Conservation (phyloP, 768 basidiomycete genomes). For the Coprinopsis cinerea region DNA sequence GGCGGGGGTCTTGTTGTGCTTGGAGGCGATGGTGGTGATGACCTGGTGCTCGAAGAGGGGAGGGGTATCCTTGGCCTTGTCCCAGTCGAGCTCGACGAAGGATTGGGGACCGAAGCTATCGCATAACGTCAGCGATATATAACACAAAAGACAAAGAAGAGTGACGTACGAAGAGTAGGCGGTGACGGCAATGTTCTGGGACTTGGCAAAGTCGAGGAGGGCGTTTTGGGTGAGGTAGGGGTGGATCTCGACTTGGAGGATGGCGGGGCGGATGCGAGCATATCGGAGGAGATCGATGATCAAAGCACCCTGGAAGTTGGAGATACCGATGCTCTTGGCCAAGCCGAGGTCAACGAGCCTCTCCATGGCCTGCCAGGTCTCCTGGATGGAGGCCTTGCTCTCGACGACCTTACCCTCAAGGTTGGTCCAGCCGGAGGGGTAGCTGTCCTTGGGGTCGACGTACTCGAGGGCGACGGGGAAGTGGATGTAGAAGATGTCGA, state of each 20-base stretch:
- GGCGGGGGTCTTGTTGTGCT: slow-evolving; percentile 51
- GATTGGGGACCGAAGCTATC: slow-evolving; percentile 27
- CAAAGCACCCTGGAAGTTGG: slow-evolving; percentile 69
- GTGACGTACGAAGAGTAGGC: slow-evolving; percentile 51
- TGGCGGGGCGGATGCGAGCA: slow-evolving; percentile 64
- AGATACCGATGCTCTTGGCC: slow-evolving; percentile 72
- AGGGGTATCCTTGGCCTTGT: slow-evolving; percentile 44
- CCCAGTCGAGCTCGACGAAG: slow-evolving; percentile 62
- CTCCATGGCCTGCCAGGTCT: slow-evolving; percentile 86
- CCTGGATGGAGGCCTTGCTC: slow-evolving; percentile 64
- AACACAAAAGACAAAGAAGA: slow-evolving; percentile 12
- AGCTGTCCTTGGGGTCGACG: slow-evolving; percentile 68
- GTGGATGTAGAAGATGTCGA: slow-evolving; percentile 77
- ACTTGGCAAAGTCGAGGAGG: slow-evolving; percentile 48
- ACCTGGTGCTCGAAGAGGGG: slow-evolving; percentile 48
- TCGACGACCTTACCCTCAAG: slow-evolving; percentile 66
- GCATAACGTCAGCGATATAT: not conserved
- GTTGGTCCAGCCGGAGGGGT: slow-evolving; percentile 80
- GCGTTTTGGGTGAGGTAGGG: slow-evolving; percentile 63
- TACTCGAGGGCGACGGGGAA: slow-evolving; percentile 82
- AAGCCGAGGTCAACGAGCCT: slow-evolving; percentile 64
- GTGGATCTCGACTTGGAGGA: slow-evolving; percentile 68
- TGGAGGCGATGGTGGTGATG: slow-evolving; percentile 39
- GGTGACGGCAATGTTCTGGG: slow-evolving; percentile 54
- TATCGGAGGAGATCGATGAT: slow-evolving; percentile 76